Conservation (phyloP, 83 land plant genomes). For the Picea mariana region DNA sequence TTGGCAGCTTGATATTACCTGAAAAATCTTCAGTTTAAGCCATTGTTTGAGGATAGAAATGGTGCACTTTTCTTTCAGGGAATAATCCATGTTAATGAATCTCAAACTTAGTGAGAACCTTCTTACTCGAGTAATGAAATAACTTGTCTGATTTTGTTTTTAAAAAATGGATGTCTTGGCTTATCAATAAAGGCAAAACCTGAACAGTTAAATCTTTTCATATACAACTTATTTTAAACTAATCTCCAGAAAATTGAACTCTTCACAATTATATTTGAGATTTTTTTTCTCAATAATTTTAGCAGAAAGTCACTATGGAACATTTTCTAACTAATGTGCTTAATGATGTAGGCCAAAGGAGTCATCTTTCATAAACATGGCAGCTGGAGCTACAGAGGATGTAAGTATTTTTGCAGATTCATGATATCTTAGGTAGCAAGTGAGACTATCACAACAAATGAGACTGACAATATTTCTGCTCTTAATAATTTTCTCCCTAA, state of each 20-base stretch:
- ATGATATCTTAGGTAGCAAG: not conserved
- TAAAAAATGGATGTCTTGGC: too few species aligned
- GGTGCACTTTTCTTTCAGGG: too few species aligned
- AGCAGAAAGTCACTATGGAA: not conserved
- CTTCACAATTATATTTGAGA: not conserved
- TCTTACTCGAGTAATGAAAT: too few species aligned
- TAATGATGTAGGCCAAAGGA: conserved; percentile 56
- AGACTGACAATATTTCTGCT: not conserved
- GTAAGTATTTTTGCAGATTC: conserved; percentile 31
- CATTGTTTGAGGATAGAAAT: too few species aligned
- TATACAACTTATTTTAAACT: not conserved
- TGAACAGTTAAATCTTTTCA: too few species aligned
- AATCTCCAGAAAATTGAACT: not conserved
- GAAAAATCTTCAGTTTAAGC: too few species aligned
- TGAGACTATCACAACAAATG: not conserved
- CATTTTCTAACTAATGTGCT: not conserved
- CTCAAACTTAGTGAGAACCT: too few species aligned
- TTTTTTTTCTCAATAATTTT: not conserved
- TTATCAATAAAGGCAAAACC: too few species aligned
- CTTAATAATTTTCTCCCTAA: not conserved
- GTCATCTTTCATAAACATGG: conserved; percentile 63
- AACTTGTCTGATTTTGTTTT: too few species aligned
- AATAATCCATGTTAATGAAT: too few species aligned
- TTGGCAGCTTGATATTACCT: too few species aligned
- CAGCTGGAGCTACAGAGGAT: conserved; percentile 86